phyloP scores from a whole-genome alignment of 345 rosid genomes.

The Linum trigynum region DNA sequence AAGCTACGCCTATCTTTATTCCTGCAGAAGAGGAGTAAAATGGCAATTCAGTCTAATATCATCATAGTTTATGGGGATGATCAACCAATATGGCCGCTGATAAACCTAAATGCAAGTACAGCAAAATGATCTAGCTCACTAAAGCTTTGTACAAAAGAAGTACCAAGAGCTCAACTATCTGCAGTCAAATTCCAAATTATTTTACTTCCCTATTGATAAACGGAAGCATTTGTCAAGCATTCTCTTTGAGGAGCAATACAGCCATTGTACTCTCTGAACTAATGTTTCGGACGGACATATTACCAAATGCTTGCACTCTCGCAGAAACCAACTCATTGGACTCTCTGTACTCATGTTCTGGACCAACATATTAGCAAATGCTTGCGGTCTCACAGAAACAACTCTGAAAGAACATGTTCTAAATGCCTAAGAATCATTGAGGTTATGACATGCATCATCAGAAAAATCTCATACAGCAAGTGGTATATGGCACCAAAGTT shows the following conservation, averaged over 20 bases:
- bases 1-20: background rate
- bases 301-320: too few species aligned
- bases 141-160: too few species aligned
- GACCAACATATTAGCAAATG: too few species aligned
- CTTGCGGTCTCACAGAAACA: too few species aligned
- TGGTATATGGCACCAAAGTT: background rate
- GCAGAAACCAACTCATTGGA: background rate
- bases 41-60: background rate
- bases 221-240: background rate
- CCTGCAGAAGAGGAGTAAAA: background rate
- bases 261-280: too few species aligned
- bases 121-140: too few species aligned
- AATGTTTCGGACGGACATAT: too few species aligned
- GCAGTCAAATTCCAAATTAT: too few species aligned
- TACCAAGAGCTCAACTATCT: too few species aligned
- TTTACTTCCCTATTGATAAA: background rate
- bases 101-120: too few species aligned
- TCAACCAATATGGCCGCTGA: too few species aligned
- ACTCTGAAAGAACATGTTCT: background rate
- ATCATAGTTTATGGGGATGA: background rate
- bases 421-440: background rate
- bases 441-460: background rate
- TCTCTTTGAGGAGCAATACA: background rate
- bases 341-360: too few species aligned
- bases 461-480: background rate